A percentile compares a stretch with the other conserved stretches of the same genome.
Evolutionary conservation across 257 asterid genomes (phyloP).

Genomic region (Anisodus tanguticus): DNA sequence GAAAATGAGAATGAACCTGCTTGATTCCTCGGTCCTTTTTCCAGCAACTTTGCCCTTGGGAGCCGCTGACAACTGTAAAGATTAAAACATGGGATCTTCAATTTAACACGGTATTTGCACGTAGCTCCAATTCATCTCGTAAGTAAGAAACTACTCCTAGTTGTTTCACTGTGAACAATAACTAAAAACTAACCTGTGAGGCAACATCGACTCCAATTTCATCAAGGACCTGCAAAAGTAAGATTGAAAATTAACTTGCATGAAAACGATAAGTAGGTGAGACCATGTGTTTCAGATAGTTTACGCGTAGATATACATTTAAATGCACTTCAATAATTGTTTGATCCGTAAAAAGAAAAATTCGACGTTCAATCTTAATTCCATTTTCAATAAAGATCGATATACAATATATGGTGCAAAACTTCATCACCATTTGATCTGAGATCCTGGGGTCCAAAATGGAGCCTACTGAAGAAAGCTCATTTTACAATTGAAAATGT

Average conservation of each 20-base stretch:
- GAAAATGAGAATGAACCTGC: constrained; percentile 54
- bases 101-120: not conserved
- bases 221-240: constrained; percentile 72
- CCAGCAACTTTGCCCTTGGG: constrained; percentile 88
- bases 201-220: constrained; percentile 91
- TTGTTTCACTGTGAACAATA: not conserved
- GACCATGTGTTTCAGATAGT: not conserved
- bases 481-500: not conserved
- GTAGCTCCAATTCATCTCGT: not conserved
- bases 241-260: constrained; percentile 17
- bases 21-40: constrained; percentile 59
- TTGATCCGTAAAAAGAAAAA: not conserved
- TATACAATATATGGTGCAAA: no score
- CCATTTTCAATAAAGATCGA: not conserved
- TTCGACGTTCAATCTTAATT: not conserved
- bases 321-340: not conserved
- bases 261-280: not conserved
- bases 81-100: constrained; percentile 20
- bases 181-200: constrained; percentile 68
- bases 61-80: constrained; percentile 79
- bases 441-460: no score
- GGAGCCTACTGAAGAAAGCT: no score
- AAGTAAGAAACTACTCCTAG: not conserved
- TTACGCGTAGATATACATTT: not conserved
- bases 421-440: no score